Conservation (phyloP, 2,329 filamentous ascomycete species). For the Plenodomus biglobosus region DNA sequence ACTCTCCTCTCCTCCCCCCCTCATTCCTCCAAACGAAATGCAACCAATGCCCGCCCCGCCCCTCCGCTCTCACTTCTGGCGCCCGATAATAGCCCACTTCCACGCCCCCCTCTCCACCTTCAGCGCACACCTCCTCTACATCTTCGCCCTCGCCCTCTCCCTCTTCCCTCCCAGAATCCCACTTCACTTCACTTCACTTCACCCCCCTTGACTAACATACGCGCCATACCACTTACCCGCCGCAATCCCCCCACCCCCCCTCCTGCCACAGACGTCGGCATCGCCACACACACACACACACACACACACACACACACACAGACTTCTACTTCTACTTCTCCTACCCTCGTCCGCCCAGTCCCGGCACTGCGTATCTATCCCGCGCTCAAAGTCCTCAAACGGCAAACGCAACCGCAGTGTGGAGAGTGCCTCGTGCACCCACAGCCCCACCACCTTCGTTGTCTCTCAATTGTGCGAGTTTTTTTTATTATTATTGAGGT, state of each 20-base stretch:
- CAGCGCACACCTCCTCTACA: constrained; percentile 37
- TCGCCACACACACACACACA: constrained; percentile 47
- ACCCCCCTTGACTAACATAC: constrained; percentile 48
- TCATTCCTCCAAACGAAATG: constrained; percentile 17
- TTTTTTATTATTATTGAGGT: no score
- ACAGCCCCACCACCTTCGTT: no score
- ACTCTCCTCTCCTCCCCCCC: constrained; percentile 19
- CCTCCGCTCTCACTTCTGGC: constrained; percentile 32
- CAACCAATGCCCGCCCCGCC: constrained; percentile 38
- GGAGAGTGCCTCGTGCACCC: constrained; percentile 43
- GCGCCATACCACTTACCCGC: constrained; percentile 48
- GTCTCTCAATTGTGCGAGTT: no score
- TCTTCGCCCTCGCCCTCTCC: constrained; percentile 46
- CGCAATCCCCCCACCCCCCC: no score
- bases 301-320: no score
- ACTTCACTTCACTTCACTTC: constrained; percentile 45
- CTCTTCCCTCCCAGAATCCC: constrained; percentile 43
- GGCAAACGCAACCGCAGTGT: no score
- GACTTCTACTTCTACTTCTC: no score
- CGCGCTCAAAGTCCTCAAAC: constrained; percentile 47
- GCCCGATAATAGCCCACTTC: constrained; percentile 35
- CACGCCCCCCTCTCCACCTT: constrained; percentile 35
- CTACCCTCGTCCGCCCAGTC: no score
- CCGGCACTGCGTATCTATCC: constrained; percentile 27
- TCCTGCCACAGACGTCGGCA: constrained; percentile 32